Conservation (phyloP, 306 rosid genomes). For the Lathyrus oleraceus region DNA sequence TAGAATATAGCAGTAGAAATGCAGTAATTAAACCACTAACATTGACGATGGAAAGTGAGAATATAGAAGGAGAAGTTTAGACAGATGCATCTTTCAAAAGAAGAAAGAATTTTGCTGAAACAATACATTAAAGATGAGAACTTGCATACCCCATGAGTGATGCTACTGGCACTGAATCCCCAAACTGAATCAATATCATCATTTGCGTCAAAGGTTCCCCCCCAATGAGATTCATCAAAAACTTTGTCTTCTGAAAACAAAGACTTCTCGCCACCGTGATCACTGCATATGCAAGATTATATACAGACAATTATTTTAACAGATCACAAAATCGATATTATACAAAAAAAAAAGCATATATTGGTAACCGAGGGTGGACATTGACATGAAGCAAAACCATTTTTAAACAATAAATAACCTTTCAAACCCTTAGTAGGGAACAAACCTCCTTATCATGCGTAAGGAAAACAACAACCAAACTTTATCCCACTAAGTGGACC, state of each 20-base stretch:
- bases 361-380: conserved; percentile 13
- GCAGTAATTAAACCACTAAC: conserved; percentile 1
- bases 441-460: conserved; percentile 10
- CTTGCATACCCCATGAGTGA: conserved; percentile 65
- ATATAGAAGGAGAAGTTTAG: neutral
- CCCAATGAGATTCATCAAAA: conserved; percentile 87
- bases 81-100: conserved; percentile 10
- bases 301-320: conserved; percentile 22
- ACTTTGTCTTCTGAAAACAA: conserved; percentile 65
- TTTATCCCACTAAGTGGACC: neutral
- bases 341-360: neutral
- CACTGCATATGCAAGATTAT: conserved; percentile 56
- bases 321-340: conserved; percentile 17
- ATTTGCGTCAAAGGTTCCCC: conserved; percentile 86
- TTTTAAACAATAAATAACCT: conserved; percentile 15
- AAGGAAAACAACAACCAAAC: neutral
- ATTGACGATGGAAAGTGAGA: conserved; percentile 3
- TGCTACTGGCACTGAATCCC: conserved; percentile 70
- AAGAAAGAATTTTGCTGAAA: conserved; percentile 20
- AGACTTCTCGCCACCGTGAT: conserved; percentile 65
- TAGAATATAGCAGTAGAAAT: conserved; percentile 3
- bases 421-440: conserved; percentile 9
- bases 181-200: conserved; percentile 88
- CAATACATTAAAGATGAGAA: conserved; percentile 24
- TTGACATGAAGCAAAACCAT: neutral